Conservation (phyloP, 257 asterid genomes). For the Penstemon eatonii region DNA sequence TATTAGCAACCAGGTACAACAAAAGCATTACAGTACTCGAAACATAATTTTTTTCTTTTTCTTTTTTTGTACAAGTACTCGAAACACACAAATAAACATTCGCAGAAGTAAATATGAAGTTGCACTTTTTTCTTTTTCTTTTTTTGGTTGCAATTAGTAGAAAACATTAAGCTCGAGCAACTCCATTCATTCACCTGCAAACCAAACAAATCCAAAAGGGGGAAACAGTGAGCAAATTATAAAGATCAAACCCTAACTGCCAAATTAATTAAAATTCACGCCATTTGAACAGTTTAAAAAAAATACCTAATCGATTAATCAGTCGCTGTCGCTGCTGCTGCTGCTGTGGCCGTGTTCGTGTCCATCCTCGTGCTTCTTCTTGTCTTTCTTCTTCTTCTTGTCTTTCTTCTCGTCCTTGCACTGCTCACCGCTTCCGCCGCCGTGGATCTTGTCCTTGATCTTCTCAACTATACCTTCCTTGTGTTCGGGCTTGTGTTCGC, state of each 20-base stretch:
- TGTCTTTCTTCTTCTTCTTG: slow-evolving; percentile 37
- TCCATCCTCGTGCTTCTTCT: slow-evolving; percentile 39
- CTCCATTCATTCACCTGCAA: slow-evolving; percentile 14
- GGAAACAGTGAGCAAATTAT: background rate
- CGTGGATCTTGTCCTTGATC: slow-evolving; percentile 46
- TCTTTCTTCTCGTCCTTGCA: slow-evolving; percentile 30
- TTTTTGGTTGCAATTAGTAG: too few species aligned
- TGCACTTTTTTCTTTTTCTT: too few species aligned
- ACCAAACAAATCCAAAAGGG: background rate
- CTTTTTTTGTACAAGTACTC: too few species aligned
- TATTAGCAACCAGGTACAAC: too few species aligned
- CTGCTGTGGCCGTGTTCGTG: slow-evolving; percentile 29
- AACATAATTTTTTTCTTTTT: too few species aligned
- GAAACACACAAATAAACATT: too few species aligned
- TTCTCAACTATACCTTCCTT: slow-evolving; percentile 40
- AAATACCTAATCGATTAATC: background rate
- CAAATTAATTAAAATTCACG: too few species aligned
- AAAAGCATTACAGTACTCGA: too few species aligned
- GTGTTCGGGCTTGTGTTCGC: slow-evolving; percentile 31
- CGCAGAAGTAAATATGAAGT: too few species aligned
- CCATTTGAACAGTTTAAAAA: too few species aligned
- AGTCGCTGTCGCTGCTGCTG: slow-evolving; percentile 64
- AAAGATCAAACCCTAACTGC: too few species aligned
- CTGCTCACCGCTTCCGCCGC: slow-evolving; percentile 25
- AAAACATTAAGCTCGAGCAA: too few species aligned